Base-by-base conservation (phyloP, 441 rosid species). In the Populus hybrid region DNA sequence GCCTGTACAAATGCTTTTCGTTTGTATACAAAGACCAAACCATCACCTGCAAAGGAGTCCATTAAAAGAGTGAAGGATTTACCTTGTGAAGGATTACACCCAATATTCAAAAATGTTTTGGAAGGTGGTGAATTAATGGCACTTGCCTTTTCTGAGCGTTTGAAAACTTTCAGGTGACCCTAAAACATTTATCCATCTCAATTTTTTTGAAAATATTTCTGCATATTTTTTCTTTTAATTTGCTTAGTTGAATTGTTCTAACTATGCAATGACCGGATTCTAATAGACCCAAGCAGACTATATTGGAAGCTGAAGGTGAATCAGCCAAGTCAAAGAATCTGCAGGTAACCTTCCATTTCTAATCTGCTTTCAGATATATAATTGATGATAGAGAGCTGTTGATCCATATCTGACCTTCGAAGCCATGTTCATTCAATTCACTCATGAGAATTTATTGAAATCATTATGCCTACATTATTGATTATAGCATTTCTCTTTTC, bases 281-380 rank as follows among this genome's bases (percentile, higher is more conserved):
- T 85, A 33, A 77, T 85, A 96, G 97, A 79, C 98, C 97, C 61
- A 96, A 90, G 90, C 98, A 91, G 87, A 96, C 99, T n/a, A 90
- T 96, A 83, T 84, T 94, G 84, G 97, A 96, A 88, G 92, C 98
- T 76, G 98, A 96, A 90, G 98, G 97, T 79, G 98, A 90, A 84
- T 90, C 94, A 76, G 86, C 95, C 78, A 94, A 86, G 83, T 91
- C 92, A 73, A 96, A 94, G 84, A 84, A 87, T 85, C 18, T 69
- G 71, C 80, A 87, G 95, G 99, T 93, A 82, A 79, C 78, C 64
- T 73, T 74, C 67, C 12, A 38, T 67, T 77, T 80, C 35, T 64
- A 10, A 65, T 73, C 24, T 66, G 26, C 56, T 38, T 6, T 21
- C 66, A 40, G 50, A 40, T 77, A 68, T 59, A 65, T 74, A 59